Base-by-base conservation (phyloP, 2,329 filamentous ascomycete genomes). In the Macrophomina pseudophaseolina region DNA sequence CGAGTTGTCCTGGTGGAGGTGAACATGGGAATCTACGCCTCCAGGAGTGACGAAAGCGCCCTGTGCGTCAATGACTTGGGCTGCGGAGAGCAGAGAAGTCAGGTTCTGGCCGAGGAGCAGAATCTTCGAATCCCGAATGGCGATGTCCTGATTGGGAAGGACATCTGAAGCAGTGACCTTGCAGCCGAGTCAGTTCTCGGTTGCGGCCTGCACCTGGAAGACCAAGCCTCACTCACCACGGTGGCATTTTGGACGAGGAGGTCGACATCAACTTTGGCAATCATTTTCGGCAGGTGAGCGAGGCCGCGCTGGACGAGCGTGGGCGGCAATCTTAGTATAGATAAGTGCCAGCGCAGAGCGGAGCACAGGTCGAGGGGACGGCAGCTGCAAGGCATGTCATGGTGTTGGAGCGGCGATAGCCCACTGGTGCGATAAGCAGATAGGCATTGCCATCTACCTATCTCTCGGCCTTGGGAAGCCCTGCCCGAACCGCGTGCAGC, bases 21-120 rank as follows among this genome's bases (percentile, higher is more conserved):
- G 83, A 1, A 85, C 83, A 71, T 85, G 83, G 11, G 78, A 79
- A 69, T 85, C 83, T 12, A 85, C 76, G 9, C 82, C 82, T 18
- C 83, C 83, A 16, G 82, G 81, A 0, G 80, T 83, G 8, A 84
- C 73, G 62, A 80, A 82, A 7, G 78, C 81, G 0, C 81, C 80
- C 70, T 81, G 76, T 6, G 82, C 82, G 70, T 83, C 80, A 30
- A 84, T 77, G 8, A 82, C 67, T 48, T 75, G 69, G 0, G 80
- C 82, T 1, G 72, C 68, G 8, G 70, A 66, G 23, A 72, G 73
- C 28, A 70, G 71, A 6, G 75, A 74, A 4, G 53, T 38, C 40
- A 85, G 75, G 12, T 70, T 71, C 1, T 71, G 72, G 4, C 81
- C 83, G n/a, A 85, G 74, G 53, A 80, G 78, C 16, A 74, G 73